Conservation (phyloP, 768 basidiomycete species). For the Vararia minispora region DNA sequence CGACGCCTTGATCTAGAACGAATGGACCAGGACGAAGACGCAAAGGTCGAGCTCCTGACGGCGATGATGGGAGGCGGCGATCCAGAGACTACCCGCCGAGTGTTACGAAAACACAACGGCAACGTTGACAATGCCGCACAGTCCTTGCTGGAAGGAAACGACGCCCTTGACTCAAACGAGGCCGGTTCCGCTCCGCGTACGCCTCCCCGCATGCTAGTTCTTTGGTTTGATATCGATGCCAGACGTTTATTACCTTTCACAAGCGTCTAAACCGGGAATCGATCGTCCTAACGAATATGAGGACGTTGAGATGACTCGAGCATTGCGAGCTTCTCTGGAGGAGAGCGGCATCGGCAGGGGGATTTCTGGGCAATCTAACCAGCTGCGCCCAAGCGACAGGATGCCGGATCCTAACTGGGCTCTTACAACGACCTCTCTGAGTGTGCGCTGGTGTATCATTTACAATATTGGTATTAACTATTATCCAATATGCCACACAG, state of each 20-base stretch:
- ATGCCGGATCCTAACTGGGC: slow-evolving; percentile 60
- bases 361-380: slow-evolving; percentile 25
- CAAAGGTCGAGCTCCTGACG: slow-evolving; percentile 23
- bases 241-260: not conserved
- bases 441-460: no score
- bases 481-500: not conserved
- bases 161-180: slow-evolving; percentile 11
- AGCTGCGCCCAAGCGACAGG: slow-evolving; percentile 50
- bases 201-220: slow-evolving; percentile 17
- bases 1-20: not conserved
- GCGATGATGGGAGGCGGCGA: slow-evolving; percentile 31
- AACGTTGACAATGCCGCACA: slow-evolving; percentile 29
- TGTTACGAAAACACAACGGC: slow-evolving; percentile 50
- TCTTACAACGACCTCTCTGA: no score
- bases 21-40: slow-evolving; percentile 18
- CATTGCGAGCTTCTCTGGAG: slow-evolving; percentile 43
- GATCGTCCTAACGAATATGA: slow-evolving; percentile 28
- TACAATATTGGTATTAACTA: slow-evolving; percentile 38
- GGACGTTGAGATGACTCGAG: slow-evolving; percentile 37
- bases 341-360: slow-evolving; percentile 17
- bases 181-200: slow-evolving; percentile 14
- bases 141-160: slow-evolving; percentile 22
- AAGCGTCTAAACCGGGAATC: slow-evolving; percentile 22
- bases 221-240: not conserved
- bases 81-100: slow-evolving; percentile 36